Percentiles rank a stretch among this genome's conserved stretches.
Evolutionary conservation across 2,329 filamentous ascomycete species (phyloP).

Genomic region (Dactylellina cionopaga): DNA sequence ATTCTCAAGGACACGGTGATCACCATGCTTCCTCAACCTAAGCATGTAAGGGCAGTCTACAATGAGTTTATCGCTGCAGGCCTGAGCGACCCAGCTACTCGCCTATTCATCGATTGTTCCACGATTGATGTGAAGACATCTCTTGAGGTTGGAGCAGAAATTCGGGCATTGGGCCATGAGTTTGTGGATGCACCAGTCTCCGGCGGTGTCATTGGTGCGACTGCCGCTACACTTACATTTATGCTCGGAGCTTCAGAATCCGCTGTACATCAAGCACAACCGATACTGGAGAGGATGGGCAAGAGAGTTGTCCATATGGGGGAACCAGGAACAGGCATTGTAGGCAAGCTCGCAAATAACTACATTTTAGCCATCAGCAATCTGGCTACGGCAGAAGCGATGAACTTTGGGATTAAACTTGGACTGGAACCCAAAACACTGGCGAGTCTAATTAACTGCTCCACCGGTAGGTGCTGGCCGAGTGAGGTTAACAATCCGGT

Average conservation of each 20-base stretch:
- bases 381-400: slow-evolving; percentile 74
- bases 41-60: slow-evolving; percentile 86
- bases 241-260: slow-evolving; percentile 75
- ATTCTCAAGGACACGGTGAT: slow-evolving; percentile 78
- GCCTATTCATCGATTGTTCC: slow-evolving; percentile 91
- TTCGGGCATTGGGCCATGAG: slow-evolving; percentile 74
- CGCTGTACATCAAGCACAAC: slow-evolving; percentile 72
- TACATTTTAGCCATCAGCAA: slow-evolving; percentile 96
- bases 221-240: slow-evolving; percentile 88
- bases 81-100: slow-evolving; percentile 60
- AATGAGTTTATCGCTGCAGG: slow-evolving; percentile 66
- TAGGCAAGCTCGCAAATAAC: slow-evolving; percentile 96
- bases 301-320: slow-evolving; percentile 87
- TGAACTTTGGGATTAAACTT: slow-evolving; percentile 72
- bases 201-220: slow-evolving; percentile 90
- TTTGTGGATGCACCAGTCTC: slow-evolving; percentile 98
- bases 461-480: slow-evolving; percentile 95
- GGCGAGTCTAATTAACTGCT: slow-evolving; percentile 87
- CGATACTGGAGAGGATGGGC: slow-evolving; percentile 83
- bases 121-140: slow-evolving; percentile 94
- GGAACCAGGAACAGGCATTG: slow-evolving; percentile 81
- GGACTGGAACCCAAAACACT: slow-evolving; percentile 73
- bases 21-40: slow-evolving; percentile 87
- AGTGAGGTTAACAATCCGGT: slow-evolving; percentile 96
- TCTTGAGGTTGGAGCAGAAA: slow-evolving; percentile 75